A percentile compares a stretch with the other conserved stretches of the same genome.
Evolutionary conservation across 306 rosid genomes (phyloP).

Genomic region (Cucurbita ficifolia): DNA sequence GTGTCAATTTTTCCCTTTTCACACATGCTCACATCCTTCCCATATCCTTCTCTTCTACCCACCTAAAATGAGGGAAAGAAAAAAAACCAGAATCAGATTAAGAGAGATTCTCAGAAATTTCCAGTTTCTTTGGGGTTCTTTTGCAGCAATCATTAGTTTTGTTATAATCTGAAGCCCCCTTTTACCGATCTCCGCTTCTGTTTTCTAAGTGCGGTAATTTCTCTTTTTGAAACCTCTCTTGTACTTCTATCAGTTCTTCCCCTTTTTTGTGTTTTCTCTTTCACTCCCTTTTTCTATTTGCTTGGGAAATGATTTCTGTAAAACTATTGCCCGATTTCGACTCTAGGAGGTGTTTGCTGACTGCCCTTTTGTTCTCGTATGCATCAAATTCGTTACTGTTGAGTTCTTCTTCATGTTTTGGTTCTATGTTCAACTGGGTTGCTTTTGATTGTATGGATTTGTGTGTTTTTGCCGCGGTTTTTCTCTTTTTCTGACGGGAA

Average conservation of each 20-base stretch:
- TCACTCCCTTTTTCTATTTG: neutral
- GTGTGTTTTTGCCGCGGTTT: neutral
- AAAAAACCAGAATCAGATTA: neutral
- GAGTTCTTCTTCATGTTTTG: neutral
- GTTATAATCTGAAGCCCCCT: neutral
- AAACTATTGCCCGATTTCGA: neutral
- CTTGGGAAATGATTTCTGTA: neutral
- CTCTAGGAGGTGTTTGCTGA: neutral
- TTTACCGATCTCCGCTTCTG: neutral
- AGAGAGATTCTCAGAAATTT: conserved; percentile 1
- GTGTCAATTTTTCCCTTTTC: conserved; percentile 2
- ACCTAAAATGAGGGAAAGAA: neutral
- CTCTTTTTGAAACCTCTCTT: neutral
- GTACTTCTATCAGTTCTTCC: neutral
- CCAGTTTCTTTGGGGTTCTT: neutral
- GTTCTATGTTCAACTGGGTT: neutral
- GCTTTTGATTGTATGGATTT: neutral
- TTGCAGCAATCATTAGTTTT: conserved; percentile 3
- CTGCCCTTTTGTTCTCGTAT: neutral
- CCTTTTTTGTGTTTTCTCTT: neutral
- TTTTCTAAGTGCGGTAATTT: neutral
- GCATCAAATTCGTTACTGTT: neutral
- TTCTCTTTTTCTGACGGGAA: neutral
- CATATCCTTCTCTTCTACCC: conserved; percentile 8
- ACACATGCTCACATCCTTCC: conserved; percentile 4